phyloP scores from a whole-genome alignment of 345 rosid genomes.

The Eucalyptus pauciflora region DNA sequence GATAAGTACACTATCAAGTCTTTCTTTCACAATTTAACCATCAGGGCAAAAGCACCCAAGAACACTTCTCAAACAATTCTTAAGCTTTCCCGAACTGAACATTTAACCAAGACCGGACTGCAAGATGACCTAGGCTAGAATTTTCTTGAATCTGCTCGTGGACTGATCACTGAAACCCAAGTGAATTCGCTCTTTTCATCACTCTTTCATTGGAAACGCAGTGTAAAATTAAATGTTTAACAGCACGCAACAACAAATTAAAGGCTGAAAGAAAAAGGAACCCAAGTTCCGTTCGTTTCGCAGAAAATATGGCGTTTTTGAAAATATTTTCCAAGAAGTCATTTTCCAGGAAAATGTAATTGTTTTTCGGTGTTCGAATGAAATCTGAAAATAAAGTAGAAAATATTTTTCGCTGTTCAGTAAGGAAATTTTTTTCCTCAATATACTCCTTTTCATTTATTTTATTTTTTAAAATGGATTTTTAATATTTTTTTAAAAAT shows the following conservation, averaged over 20 bases:
- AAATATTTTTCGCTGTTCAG: too few relatives aligned
- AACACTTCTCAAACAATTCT: not conserved
- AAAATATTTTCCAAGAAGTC: too few relatives aligned
- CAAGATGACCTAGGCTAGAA: not conserved
- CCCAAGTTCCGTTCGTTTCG: not conserved
- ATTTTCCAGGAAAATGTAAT: too few relatives aligned
- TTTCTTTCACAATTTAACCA: not conserved
- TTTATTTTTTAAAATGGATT: too few relatives aligned
- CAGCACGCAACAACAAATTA: not conserved
- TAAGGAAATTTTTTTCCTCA: too few relatives aligned
- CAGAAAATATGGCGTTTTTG: too few relatives aligned
- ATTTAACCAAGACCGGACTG: not conserved
- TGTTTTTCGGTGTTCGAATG: too few relatives aligned
- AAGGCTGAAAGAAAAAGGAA: not conserved
- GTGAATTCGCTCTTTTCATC: not conserved
- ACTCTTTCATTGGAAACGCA: not conserved
- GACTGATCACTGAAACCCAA: not conserved
- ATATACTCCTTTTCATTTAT: too few relatives aligned
- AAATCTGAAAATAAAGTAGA: too few relatives aligned
- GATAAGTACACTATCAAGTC: not conserved
- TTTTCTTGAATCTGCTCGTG: not conserved
- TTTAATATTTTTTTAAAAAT: too few relatives aligned
- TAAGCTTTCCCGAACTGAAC: not conserved
- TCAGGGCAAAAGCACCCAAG: not conserved
- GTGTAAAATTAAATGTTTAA: not conserved